Conservation (phyloP, 805 yeast species). For the Cyberlindnera mycetangii region DNA sequence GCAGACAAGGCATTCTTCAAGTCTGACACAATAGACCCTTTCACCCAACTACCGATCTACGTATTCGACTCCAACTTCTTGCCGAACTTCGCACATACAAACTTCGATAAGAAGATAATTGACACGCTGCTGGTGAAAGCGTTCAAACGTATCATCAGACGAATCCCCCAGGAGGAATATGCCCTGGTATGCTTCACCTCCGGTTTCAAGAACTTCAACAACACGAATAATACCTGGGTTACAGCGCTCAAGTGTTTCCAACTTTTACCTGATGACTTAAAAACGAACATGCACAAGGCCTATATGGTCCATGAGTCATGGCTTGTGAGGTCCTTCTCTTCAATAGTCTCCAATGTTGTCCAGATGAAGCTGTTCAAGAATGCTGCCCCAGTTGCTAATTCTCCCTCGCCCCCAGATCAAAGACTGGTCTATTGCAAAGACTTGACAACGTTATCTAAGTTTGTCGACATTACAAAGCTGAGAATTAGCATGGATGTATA, state of each 20-base stretch:
- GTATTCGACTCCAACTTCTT: conserved; percentile 81
- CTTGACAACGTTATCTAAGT: conserved; percentile 32
- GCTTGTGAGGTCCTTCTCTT: conserved; percentile 77
- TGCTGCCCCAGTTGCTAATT: conserved; percentile 10
- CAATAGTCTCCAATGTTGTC: conserved; percentile 62
- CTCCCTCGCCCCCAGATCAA: conserved; percentile 16
- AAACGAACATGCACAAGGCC: conserved; percentile 54
- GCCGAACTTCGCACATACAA: conserved; percentile 52
- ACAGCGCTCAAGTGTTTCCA: conserved; percentile 64
- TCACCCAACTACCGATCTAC: conserved; percentile 65
- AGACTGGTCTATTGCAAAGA: conserved; percentile 34
- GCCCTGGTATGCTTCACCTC: conserved; percentile 77
- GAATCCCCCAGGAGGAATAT: conserved; percentile 61
- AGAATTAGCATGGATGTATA: conserved; percentile 77
- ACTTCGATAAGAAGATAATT: conserved; percentile 34
- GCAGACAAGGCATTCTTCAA: conserved; percentile 49
- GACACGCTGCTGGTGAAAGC: conserved; percentile 45
- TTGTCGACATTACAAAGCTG: conserved; percentile 69
- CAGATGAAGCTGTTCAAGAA: conserved; percentile 42
- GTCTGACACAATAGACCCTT: conserved; percentile 63
- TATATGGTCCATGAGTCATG: conserved; percentile 89
- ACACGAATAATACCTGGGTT: conserved; percentile 51
- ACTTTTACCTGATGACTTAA: conserved; percentile 53
- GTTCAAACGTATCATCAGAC: conserved; percentile 51
- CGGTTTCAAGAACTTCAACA: conserved; percentile 55